These are phyloP conservation scores for Curvularia sp. DNA, from an alignment of 2,329 filamentous ascomycete species.

Conservation along the genomic window DNA sequence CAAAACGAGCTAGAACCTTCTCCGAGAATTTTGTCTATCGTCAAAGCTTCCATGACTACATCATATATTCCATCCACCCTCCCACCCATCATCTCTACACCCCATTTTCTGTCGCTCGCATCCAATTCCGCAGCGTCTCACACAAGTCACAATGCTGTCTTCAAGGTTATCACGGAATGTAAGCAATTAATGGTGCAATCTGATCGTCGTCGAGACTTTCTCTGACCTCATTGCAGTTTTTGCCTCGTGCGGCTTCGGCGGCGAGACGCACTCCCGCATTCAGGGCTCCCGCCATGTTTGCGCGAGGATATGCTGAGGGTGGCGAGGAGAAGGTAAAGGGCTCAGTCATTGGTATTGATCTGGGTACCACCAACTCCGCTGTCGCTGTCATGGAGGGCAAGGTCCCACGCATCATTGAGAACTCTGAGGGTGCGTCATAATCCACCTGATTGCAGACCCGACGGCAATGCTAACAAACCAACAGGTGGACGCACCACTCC, in stretches of 20 bases:
- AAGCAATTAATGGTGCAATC: slow-evolving; percentile 29
- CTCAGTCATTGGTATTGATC: slow-evolving; percentile 96
- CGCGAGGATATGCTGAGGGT: slow-evolving; percentile 75
- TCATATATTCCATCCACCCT: slow-evolving; percentile 36
- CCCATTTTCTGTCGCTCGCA: slow-evolving; percentile 40
- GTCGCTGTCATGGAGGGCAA: slow-evolving; percentile 99
- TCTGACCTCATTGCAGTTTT: slow-evolving; percentile 52
- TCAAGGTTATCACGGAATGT: slow-evolving; percentile 54
- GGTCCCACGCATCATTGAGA: slow-evolving; percentile 94
- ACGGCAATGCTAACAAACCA: slow-evolving; percentile 18
- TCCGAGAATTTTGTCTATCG: slow-evolving; percentile 35
- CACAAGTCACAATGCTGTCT: slow-evolving; percentile 49
- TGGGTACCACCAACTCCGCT: slow-evolving; percentile 97
- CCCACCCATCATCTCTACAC: slow-evolving; percentile 28
- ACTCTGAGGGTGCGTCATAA: slow-evolving; percentile 78
- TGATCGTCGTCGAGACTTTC: slow-evolving; percentile 1
- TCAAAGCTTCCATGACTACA: slow-evolving; percentile 41
- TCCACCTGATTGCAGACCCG: slow-evolving; percentile 4
- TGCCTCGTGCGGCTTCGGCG: slow-evolving; percentile 77
- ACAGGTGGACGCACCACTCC: slow-evolving; percentile 87
- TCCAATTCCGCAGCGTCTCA: slow-evolving; percentile 40
- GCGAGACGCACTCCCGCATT: slow-evolving; percentile 70
- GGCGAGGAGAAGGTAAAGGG: slow-evolving; percentile 86
- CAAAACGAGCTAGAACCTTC: slow-evolving; percentile 38
- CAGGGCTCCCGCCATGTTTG: slow-evolving; percentile 73